Base-by-base conservation (phyloP, 805 yeast species). In the Candida wancherniae region DNA sequence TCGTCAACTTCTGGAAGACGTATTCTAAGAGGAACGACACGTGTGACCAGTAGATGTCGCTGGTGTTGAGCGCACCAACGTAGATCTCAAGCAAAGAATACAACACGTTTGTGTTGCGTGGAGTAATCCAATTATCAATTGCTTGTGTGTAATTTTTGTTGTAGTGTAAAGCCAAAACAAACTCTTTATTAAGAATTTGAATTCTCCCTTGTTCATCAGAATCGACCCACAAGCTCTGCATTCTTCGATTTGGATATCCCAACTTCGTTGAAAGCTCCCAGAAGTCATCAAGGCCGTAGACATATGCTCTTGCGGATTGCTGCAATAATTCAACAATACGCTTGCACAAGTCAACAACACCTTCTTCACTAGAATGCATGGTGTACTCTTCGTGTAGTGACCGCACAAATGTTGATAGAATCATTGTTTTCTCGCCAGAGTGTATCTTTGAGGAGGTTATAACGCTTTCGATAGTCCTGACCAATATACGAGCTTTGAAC, bases 51-150 rank as follows among this genome's bases (percentile, higher is more conserved):
- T 50, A 51, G 6, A 31, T 19, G 16, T 51, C 48, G 14, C 43
- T 45, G 7, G 33, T 18, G 3, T 28, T 19, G 3, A 55, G 36
- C 1, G 51, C 55, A 20, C 47, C 42, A 24, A 50, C 29, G 36
- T 63, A 64, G 3, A 58, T 47, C 33, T 58, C 45, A 4, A 55
- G 29, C 29, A 61, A 43, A 22, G 57, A 54, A 34, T 46, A 63
- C 3, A 62, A 15, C 5, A 57, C 23, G 3, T 43, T 47, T 4
- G 40, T 43, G 19, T 42, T 40, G 8, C 44, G 49, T 6, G 36
- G 45, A 1, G 40, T 28, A 9, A 45, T 42, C 42, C 51, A 57
- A 15, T 44, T 50, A 18, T 49, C 52, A n/a, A 63, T 39, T 1
- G 50, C 39, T 5, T 24, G 11, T 3, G 22, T 15, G 17, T 38